phyloP scores from a whole-genome alignment of 768 basidiomycete genomes.

The Suillus americanus region DNA sequence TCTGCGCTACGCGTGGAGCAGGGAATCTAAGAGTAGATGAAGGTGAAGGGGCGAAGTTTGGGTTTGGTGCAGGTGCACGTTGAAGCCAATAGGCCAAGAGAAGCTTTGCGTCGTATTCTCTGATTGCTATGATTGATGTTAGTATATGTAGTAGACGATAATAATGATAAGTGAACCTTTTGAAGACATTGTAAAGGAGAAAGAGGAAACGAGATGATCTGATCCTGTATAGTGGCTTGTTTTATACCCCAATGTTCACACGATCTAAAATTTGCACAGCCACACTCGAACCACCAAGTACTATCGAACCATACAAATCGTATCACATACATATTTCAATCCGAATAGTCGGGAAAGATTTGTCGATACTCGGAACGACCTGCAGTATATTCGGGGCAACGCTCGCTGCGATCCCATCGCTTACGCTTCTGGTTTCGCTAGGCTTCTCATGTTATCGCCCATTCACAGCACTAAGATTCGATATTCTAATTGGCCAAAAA shows the following conservation, averaged over 20 bases:
- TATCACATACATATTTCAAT: not conserved
- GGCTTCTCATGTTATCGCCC: too few relatives aligned
- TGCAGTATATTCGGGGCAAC: too few relatives aligned
- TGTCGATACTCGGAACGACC: not conserved
- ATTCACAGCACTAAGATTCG: too few relatives aligned
- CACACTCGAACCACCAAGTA: slow-evolving; percentile 14
- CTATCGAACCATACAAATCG: slow-evolving; percentile 3
- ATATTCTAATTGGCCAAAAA: too few relatives aligned
- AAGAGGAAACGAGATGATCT: not conserved
- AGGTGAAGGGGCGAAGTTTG: slow-evolving; percentile 52
- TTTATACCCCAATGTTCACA: slow-evolving; percentile 30
- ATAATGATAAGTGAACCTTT: slow-evolving; percentile 21
- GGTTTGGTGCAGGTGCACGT: slow-evolving; percentile 78
- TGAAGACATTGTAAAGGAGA: slow-evolving; percentile 27
- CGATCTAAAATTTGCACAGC: slow-evolving; percentile 29
- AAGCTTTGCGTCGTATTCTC: slow-evolving; percentile 99
- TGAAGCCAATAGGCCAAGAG: slow-evolving; percentile 97
- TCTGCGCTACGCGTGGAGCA: slow-evolving; percentile 78
- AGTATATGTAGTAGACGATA: not conserved
- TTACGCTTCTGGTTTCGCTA: too few relatives aligned
- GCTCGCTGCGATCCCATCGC: too few relatives aligned
- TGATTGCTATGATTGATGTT: slow-evolving; percentile 56
- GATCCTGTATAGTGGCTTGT: not conserved
- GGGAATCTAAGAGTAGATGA: slow-evolving; percentile 51
- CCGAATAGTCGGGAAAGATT: not conserved